Evolutionary conservation across 176 grass and related monocot species (phyloP).

Genomic region (Ensete glaucum): DNA sequence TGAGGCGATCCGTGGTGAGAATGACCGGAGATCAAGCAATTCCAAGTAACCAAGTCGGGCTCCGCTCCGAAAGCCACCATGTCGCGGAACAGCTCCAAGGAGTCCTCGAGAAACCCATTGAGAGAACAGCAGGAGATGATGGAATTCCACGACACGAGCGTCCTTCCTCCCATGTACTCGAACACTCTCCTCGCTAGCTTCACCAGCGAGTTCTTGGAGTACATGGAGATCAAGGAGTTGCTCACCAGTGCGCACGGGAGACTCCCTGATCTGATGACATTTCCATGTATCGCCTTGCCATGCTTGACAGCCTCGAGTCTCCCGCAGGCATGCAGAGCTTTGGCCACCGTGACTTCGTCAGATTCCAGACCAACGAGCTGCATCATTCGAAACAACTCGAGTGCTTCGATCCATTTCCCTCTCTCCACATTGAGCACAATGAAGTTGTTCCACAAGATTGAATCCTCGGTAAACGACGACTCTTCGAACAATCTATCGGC

Average conservation of each 20-base stretch:
- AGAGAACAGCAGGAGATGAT: slow-evolving; percentile 64
- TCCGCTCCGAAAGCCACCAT: slow-evolving; percentile 38
- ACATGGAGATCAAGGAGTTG: slow-evolving; percentile 79
- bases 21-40: slow-evolving; percentile 62
- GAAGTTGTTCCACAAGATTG: slow-evolving; percentile 72
- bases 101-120: slow-evolving; percentile 59
- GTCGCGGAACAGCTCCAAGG: slow-evolving; percentile 38
- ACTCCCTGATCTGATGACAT: slow-evolving; percentile 32
- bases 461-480: slow-evolving; percentile 18
- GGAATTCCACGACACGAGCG: slow-evolving; percentile 64
- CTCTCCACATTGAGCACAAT: slow-evolving; percentile 49
- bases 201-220: slow-evolving; percentile 57
- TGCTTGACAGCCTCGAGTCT: slow-evolving; percentile 30
- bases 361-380: slow-evolving; percentile 35
- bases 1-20: slow-evolving; percentile 38
- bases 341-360: slow-evolving; percentile 56
- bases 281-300: slow-evolving; percentile 47
- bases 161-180: slow-evolving; percentile 16
- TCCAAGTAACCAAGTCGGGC: slow-evolving; percentile 61
- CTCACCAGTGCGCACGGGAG: slow-evolving; percentile 35
- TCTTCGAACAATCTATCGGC: slow-evolving; percentile 38
- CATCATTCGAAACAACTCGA: slow-evolving; percentile 54
- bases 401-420: slow-evolving; percentile 32
- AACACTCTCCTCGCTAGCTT: slow-evolving; percentile 44
- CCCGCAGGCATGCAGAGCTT: slow-evolving; percentile 64